Conservation (phyloP, 805 yeast genomes). For the Myxozyma melibiosi region DNA sequence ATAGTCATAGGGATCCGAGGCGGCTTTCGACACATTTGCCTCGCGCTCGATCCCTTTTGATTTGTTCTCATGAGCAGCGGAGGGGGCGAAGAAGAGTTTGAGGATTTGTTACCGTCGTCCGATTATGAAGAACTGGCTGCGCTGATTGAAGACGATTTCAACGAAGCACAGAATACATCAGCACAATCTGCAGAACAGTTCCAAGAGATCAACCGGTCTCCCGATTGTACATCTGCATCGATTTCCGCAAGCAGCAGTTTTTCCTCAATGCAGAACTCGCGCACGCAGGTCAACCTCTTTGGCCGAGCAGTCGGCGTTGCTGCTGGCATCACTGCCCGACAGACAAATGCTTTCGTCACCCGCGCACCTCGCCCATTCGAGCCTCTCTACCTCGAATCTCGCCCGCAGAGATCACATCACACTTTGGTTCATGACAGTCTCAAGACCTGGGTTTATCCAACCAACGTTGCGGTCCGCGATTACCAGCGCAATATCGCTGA, state of each 20-base stretch:
- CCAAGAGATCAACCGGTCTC: not conserved
- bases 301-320: conserved; percentile 12
- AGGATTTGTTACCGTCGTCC: conserved; percentile 6
- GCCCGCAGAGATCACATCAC: conserved; percentile 42
- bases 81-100: not conserved
- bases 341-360: not conserved
- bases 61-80: conserved; percentile 1
- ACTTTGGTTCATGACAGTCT: conserved; percentile 47
- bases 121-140: conserved; percentile 8
- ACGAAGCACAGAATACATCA: not conserved
- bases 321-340: conserved; percentile 1
- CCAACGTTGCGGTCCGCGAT: conserved; percentile 79
- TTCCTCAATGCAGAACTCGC: not conserved
- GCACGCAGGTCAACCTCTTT: conserved; percentile 13
- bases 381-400: conserved; percentile 14
- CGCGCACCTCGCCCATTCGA: conserved; percentile 1
- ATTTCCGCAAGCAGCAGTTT: not conserved
- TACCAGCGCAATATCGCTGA: conserved; percentile 83
- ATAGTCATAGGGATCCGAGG: no score
- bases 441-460: conserved; percentile 71
- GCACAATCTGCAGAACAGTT: no score
- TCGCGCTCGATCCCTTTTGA: not conserved
- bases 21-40: not conserved
- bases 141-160: not conserved
- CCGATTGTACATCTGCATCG: not conserved